These are phyloP conservation scores for Helianthus tuberosus DNA, from an alignment of 129 eudicot genomes.

Conservation along the genomic window DNA sequence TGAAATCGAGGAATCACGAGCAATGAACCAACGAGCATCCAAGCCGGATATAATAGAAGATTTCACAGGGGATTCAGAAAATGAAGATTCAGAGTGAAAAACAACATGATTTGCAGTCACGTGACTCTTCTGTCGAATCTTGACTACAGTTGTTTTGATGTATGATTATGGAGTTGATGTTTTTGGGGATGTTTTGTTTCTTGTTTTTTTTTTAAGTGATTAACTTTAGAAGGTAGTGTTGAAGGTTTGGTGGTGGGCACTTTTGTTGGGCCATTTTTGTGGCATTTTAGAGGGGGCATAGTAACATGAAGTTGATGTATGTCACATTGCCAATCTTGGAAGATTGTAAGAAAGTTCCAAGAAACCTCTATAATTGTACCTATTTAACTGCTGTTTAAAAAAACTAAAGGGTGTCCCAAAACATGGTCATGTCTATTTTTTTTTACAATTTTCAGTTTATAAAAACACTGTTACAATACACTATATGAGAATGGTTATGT, in stretches of 20 bases:
- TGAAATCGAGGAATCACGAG: constrained; percentile 73
- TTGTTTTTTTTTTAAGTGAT: neutral
- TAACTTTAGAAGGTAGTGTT: neutral
- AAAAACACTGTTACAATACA: neutral
- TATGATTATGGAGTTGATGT: neutral
- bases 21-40: constrained; percentile 45
- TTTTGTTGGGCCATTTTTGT: constrained; percentile 15
- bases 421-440: constrained; percentile 10
- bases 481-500: too few relatives aligned
- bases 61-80: constrained; percentile 65
- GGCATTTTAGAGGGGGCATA: constrained; percentile 19
- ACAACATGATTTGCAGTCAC: constrained; percentile 9
- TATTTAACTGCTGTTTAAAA: neutral
- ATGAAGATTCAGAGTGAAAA: constrained; percentile 38
- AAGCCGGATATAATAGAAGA: constrained; percentile 56
- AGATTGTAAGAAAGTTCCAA: constrained; percentile 31
- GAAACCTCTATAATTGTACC: constrained; percentile 24
- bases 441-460: neutral
- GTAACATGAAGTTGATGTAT: constrained; percentile 26
- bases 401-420: constrained; percentile 1
- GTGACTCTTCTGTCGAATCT: neutral
- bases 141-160: neutral
- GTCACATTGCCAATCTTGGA: constrained; percentile 18
- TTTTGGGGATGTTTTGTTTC: neutral
- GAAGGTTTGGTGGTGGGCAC: constrained; percentile 23